Percentiles rank a stretch among this genome's conserved stretches.
phyloP scores from a whole-genome alignment of 441 rosid genomes.

The Heliophila coronopifolia region DNA sequence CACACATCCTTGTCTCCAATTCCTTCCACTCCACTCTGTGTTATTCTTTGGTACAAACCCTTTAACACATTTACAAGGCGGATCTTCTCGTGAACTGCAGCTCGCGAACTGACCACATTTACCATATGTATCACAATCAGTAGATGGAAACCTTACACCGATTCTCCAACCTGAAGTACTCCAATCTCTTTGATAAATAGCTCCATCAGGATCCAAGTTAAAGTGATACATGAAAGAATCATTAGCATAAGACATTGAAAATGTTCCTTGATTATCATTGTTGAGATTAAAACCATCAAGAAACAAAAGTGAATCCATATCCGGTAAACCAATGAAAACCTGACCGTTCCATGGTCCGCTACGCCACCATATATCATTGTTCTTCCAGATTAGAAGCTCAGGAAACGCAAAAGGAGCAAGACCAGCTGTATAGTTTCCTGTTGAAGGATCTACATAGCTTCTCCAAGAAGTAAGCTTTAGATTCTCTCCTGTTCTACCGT shows the following conservation, averaged over 20 bases:
- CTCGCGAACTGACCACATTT: conserved; percentile 34
- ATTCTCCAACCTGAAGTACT: not conserved
- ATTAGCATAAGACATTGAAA: not conserved
- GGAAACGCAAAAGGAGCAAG: conserved; percentile 24
- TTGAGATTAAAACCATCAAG: conserved; percentile 19
- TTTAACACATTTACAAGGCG: conserved; percentile 40
- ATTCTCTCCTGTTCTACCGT: conserved; percentile 17
- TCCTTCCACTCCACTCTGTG: conserved; percentile 33
- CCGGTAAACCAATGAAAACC: conserved; percentile 28
- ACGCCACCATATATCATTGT: conserved; percentile 30
- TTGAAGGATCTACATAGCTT: conserved; percentile 37
- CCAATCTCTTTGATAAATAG: too few relatives aligned
- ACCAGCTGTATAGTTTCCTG: conserved; percentile 34
- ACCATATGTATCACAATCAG: conserved; percentile 31
- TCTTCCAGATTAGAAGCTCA: conserved; percentile 36
- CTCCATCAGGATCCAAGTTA: conserved; percentile 26
- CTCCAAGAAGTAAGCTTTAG: conserved; percentile 36
- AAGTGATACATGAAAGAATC: not conserved
- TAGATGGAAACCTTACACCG: not conserved
- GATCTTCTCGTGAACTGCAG: conserved; percentile 17
- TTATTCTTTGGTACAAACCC: conserved; percentile 33
- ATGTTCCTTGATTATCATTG: conserved; percentile 15
- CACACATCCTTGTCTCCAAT: conserved; percentile 44
- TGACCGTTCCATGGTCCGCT: conserved; percentile 45
- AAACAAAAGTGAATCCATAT: not conserved